Conservation (phyloP, 805 yeast species). For the Lachancea fermentati region DNA sequence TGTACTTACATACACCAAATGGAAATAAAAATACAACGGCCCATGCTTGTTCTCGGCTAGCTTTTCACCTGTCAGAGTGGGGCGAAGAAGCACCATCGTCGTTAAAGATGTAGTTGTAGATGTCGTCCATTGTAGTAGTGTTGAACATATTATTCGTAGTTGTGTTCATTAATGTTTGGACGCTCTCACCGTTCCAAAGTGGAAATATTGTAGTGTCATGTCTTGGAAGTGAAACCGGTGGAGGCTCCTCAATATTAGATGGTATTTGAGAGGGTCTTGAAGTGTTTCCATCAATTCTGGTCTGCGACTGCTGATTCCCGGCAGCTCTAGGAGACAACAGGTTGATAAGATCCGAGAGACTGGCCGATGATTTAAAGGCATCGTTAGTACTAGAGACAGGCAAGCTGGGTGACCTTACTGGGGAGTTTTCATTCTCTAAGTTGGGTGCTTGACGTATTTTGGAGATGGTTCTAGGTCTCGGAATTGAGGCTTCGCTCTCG, state of each 20-base stretch:
- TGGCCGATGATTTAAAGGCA: constrained; percentile 5
- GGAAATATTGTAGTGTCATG: constrained; percentile 4
- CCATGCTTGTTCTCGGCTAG: too few relatives aligned
- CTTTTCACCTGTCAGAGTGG: too few relatives aligned
- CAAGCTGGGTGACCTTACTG: background rate
- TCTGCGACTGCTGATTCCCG: background rate
- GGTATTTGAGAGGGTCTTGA: background rate
- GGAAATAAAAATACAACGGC: too few relatives aligned
- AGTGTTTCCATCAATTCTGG: background rate
- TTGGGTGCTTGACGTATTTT: background rate
- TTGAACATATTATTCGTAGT: constrained; percentile 19
- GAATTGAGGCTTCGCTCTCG: background rate
- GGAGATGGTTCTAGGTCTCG: background rate
- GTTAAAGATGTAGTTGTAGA: constrained; percentile 27
- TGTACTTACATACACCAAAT: too few relatives aligned
- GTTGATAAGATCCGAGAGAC: constrained; percentile 21
- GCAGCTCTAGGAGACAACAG: constrained; percentile 9
- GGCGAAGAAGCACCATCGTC: constrained; percentile 14
- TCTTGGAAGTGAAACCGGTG: background rate
- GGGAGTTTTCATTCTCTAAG: background rate
- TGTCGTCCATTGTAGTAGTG: constrained; percentile 31
- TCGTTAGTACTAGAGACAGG: background rate
- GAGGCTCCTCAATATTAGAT: background rate
- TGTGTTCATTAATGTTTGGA: constrained; percentile 6
- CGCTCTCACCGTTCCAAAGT: constrained; percentile 7